phyloP scores from a whole-genome alignment of 208 protist genomes.

The Trypanosoma lewisi region DNA sequence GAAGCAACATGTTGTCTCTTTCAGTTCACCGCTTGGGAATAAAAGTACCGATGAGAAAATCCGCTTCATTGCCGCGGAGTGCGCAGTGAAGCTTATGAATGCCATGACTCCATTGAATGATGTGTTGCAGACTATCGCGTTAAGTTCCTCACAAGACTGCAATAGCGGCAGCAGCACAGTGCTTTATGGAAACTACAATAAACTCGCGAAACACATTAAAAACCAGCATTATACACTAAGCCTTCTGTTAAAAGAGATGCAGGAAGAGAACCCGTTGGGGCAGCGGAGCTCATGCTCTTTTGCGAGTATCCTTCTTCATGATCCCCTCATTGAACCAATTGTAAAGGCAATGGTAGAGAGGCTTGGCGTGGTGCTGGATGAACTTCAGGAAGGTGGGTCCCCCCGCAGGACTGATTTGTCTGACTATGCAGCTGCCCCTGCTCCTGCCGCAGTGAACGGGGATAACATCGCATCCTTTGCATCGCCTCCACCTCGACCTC shows the following conservation, averaged over 20 bases:
- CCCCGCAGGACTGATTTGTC: background rate
- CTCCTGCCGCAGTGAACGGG: background rate
- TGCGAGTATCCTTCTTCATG: background rate
- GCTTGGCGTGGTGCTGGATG: background rate
- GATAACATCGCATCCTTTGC: background rate
- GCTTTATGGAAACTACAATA: background rate
- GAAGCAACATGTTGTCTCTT: background rate
- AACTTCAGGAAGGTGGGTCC: background rate
- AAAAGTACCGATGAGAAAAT: background rate
- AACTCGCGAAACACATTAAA: background rate
- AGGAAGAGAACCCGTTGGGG: background rate
- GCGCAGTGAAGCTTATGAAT: constrained; percentile 9
- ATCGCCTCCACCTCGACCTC: background rate
- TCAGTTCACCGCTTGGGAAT: background rate
- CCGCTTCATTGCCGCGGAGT: background rate
- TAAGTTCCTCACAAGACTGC: background rate
- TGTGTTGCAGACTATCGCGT: background rate
- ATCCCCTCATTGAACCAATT: constrained; percentile 4
- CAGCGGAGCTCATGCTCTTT: background rate
- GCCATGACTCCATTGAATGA: constrained; percentile 1
- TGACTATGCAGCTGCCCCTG: background rate
- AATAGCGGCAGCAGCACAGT: background rate
- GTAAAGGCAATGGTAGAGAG: background rate
- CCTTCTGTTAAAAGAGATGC: constrained; percentile 1
- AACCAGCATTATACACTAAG: background rate